Evolutionary conservation across 768 basidiomycete genomes (phyloP).

Genomic region (Pulveroboletus sp.): DNA sequence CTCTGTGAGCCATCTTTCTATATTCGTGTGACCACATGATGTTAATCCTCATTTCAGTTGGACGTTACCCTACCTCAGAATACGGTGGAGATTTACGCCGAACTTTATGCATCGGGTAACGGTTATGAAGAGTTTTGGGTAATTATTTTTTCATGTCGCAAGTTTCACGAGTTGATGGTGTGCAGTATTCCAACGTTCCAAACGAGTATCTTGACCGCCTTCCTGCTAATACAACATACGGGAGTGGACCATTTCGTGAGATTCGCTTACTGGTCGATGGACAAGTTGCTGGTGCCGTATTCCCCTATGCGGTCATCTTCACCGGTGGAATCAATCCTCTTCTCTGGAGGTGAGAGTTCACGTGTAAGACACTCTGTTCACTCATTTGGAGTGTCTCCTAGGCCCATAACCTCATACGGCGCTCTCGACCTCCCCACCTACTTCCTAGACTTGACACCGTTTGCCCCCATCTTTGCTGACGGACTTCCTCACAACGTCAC

Average conservation of each 20-base stretch:
- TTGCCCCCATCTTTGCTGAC: slow-evolving; percentile 66
- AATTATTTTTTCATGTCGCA: slow-evolving; percentile 9
- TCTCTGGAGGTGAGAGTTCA: slow-evolving; percentile 57
- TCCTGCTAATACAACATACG: slow-evolving; percentile 45
- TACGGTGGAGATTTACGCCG: slow-evolving; percentile 63
- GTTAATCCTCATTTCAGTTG: slow-evolving; percentile 38
- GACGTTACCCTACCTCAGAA: slow-evolving; percentile 71
- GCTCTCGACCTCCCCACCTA: slow-evolving; percentile 78
- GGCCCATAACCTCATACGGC: slow-evolving; percentile 75
- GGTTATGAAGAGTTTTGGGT: slow-evolving; percentile 80
- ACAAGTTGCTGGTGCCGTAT: slow-evolving; percentile 51
- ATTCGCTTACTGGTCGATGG: slow-evolving; percentile 58
- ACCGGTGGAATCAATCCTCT: slow-evolving; percentile 72
- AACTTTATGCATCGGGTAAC: slow-evolving; percentile 70
- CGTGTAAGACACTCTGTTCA: background rate
- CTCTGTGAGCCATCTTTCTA: slow-evolving; percentile 43
- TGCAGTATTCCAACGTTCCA: slow-evolving; percentile 66
- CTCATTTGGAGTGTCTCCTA: slow-evolving; percentile 16
- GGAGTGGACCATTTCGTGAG: slow-evolving; percentile 60
- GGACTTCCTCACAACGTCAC: slow-evolving; percentile 68
- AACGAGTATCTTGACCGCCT: slow-evolving; percentile 56
- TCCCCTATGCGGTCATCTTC: slow-evolving; percentile 66
- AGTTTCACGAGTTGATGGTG: background rate
- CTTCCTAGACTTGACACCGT: slow-evolving; percentile 75
- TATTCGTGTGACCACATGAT: background rate